Percentiles rank a stretch among this genome's conserved stretches.
Evolutionary conservation across 2,329 filamentous ascomycete genomes (phyloP).

Genomic region (Hypoxylon sp.): DNA sequence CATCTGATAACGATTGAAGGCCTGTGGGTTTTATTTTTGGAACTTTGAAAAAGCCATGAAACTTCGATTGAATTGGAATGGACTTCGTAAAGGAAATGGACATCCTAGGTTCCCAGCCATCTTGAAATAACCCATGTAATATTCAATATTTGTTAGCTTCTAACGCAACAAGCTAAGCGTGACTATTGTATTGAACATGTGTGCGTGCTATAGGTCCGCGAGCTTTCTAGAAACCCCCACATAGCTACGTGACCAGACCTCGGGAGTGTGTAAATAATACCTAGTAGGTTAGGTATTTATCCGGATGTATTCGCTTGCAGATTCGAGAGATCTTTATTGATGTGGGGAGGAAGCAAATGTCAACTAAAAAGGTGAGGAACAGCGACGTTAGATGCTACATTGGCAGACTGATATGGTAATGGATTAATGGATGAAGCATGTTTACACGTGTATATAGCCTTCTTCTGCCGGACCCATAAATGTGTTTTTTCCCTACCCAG

Average conservation of each 20-base stretch:
- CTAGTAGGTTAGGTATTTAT: conserved; percentile 31
- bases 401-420: conserved; percentile 8
- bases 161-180: conserved; percentile 16
- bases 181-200: conserved; percentile 11
- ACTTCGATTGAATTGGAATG: conserved; percentile 20
- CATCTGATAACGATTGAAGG: neutral
- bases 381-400: conserved; percentile 17
- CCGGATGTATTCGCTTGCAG: conserved; percentile 37
- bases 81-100: conserved; percentile 13
- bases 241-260: conserved; percentile 18
- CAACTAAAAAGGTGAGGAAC: conserved; percentile 16
- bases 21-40: conserved; percentile 19
- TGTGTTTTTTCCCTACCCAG: conserved; percentile 7
- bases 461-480: conserved; percentile 25
- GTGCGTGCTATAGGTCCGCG: conserved; percentile 27
- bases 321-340: conserved; percentile 13
- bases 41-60: conserved; percentile 12
- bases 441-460: conserved; percentile 15
- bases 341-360: conserved; percentile 6
- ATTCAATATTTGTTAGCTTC: conserved; percentile 17
- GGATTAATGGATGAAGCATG: conserved; percentile 18
- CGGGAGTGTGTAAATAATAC: conserved; percentile 13
- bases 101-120: conserved; percentile 1
- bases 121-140: conserved; percentile 28
- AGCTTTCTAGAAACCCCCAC: conserved; percentile 31